Percentiles rank a stretch among this genome's conserved stretches.
phyloP scores from a whole-genome alignment of 495 filamentous ascomycete genomes.

The Lichenothelia convexa region DNA sequence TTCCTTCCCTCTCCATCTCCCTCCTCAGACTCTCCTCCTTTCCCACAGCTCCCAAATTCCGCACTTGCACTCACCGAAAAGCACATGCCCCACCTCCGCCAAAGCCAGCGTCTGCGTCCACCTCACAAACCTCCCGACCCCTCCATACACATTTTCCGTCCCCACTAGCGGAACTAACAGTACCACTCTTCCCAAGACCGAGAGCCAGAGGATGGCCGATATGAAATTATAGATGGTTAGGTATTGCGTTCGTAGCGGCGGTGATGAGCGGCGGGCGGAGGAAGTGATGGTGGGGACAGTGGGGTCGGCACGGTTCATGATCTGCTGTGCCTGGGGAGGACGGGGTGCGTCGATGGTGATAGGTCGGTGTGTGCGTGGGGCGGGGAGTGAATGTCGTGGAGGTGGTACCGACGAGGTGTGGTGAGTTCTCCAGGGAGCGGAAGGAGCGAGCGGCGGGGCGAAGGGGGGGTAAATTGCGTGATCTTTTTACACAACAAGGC shows the following conservation, averaged over 20 bases:
- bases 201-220: conserved; percentile 59
- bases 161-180: conserved; percentile 32
- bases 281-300: background rate
- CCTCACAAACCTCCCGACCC: conserved; percentile 44
- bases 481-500: too few relatives aligned
- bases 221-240: conserved; percentile 68
- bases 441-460: too few relatives aligned
- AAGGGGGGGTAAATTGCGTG: too few relatives aligned
- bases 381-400: too few relatives aligned
- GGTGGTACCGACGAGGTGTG: too few relatives aligned
- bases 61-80: conserved; percentile 32
- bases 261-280: background rate
- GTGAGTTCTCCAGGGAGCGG: too few relatives aligned
- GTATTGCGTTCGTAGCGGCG: conserved; percentile 26
- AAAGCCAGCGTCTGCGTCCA: conserved; percentile 68
- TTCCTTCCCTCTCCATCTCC: background rate
- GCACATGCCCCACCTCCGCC: conserved; percentile 67
- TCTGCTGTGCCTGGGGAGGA: too few relatives aligned
- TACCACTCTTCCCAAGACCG: conserved; percentile 44
- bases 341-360: too few relatives aligned
- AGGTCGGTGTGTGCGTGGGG: too few relatives aligned
- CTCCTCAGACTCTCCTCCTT: background rate
- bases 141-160: conserved; percentile 31
- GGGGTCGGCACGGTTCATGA: background rate
- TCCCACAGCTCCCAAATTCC: conserved; percentile 1